Base-by-base conservation (phyloP, 2,329 filamentous ascomycete species). In the Pyrenochaeta sp. region DNA sequence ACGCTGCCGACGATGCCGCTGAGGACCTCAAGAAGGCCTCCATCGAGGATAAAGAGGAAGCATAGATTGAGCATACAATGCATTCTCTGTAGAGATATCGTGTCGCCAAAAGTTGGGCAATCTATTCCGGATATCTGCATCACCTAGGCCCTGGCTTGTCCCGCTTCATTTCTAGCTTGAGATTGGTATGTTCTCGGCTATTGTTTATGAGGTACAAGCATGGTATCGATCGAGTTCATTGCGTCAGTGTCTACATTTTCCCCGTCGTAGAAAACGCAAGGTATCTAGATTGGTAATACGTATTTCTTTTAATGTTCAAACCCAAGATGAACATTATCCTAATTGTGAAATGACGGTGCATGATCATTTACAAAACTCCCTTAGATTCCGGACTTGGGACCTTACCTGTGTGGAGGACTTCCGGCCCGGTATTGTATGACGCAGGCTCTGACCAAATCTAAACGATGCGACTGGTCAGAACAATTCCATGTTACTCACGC, bases 11-110 rank as follows among this genome's bases (percentile, higher is more conserved):
- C 3, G 86, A 89, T 67, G 86, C 80, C 21, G 75, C 82, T 17
- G 83, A 84, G 50, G 85, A 88, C 59, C 76, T 89, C 52, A 79
- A 87, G 75, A 82, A 85, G 64, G 82, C 85, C 43, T 81, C 81
- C 45, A 73, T 89, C 35, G 87, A 89, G 73, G 85, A 87, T 61
- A 66, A 67, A 27, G 63, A 66, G 27, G 64, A 66, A 51, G 66
- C 65, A 64, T 74, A 68, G 50, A 46, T 31, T 32, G 50, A 35
- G 33, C 45, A 29, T n/a, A 37, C 23, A n/a, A 20, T 32, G n/a
- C 32, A 35, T 42, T 56, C 49, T 47, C 39, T 23, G 17, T 36
- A 56, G 33, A 42, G 53, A 39, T 45, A 10, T 43, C 17, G 58
- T 30, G 52, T 42, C 48, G 39, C 50, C 51, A 51, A 30, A 64